phyloP scores from a whole-genome alignment of 129 eudicot genomes.

The Artemisia tridentata region DNA sequence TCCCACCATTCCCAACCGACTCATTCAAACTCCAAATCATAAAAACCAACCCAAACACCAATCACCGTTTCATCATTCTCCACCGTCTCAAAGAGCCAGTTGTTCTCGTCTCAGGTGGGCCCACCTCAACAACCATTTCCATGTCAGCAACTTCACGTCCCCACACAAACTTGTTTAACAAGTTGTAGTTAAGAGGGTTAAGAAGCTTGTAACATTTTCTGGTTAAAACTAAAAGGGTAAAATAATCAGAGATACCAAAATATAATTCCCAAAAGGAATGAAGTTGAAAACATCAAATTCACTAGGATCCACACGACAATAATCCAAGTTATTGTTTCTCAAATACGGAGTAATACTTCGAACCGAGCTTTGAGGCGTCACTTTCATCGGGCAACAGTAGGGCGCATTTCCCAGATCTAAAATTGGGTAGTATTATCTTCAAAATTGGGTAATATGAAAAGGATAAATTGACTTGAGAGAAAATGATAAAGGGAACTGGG shows the following conservation, averaged over 20 bases:
- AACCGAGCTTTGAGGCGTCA: too few relatives aligned
- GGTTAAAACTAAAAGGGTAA: neutral
- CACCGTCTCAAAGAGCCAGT: conserved; percentile 61
- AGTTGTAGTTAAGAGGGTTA: conserved; percentile 44
- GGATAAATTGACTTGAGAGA: too few relatives aligned
- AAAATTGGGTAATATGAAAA: too few relatives aligned
- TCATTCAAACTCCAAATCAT: conserved; percentile 75
- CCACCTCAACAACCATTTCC: conserved; percentile 45
- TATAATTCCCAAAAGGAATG: neutral
- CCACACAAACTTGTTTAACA: conserved; percentile 63
- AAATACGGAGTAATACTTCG: too few relatives aligned
- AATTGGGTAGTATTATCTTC: too few relatives aligned
- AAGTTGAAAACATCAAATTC: neutral
- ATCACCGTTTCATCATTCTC: conserved; percentile 71
- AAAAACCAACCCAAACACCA: conserved; percentile 57
- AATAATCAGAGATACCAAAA: neutral
- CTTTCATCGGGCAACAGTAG: too few relatives aligned
- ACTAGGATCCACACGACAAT: neutral
- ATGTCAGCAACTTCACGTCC: conserved; percentile 45
- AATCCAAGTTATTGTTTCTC: neutral
- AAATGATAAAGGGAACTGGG: too few relatives aligned
- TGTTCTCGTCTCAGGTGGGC: conserved; percentile 39
- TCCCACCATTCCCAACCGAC: conserved; percentile 34
- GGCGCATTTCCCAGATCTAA: too few relatives aligned
- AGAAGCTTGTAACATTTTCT: conserved; percentile 21